Base-by-base conservation (phyloP, 2,329 filamentous ascomycete genomes). In the Aspergillus neoniger region DNA sequence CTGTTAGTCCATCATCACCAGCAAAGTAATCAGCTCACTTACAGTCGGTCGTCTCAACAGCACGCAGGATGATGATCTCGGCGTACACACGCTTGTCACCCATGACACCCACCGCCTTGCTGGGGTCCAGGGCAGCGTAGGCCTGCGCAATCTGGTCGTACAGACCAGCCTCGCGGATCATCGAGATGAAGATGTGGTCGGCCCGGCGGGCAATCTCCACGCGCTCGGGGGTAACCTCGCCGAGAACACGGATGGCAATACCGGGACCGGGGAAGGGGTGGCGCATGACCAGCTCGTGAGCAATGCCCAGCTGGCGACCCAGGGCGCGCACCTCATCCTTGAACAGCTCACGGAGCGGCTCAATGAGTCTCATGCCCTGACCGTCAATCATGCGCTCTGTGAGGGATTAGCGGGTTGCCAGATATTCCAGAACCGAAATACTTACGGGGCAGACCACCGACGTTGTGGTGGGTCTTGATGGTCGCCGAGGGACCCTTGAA, bases 281-380 rank as follows among this genome's bases (percentile, higher is more conserved):
- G 71, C 92, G 90, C 86, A 87, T 90, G 57, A 94, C 88, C 7
- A 94, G 86, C n/a, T 91, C 85, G 63, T 90, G 83, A 53, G 86
- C 83, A 60, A 93, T 91, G 25, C 87, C 87, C 3, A 93, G 81
- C 63, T 90, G 81, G 15, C 85, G 86, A 36, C 91, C 90, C 4
- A 93, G 78, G 65, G 83, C 79, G 60, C 90, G 83, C 25, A 92
- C 91, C 78, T 95, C 91, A 68, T 95, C 90, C 75, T 95, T 95
- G 84, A 93, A 94, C 30, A 95, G 81, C 72, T 91, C 87, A 47
- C 90, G 83, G 0, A 95, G 85, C 1, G 91, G 91, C 79, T 96
- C 91, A 63, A 95, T 90, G 38, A 80, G 72, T 70, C 79, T 75
- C 49, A 77, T 66, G 50, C 76, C 76, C 67, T 77, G 74, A 41